Evolutionary conservation across 495 filamentous ascomycete genomes (phyloP), one percentile per base, ranked within the genome.

Genomic region (Trichoderma orchidacearum): DNA sequence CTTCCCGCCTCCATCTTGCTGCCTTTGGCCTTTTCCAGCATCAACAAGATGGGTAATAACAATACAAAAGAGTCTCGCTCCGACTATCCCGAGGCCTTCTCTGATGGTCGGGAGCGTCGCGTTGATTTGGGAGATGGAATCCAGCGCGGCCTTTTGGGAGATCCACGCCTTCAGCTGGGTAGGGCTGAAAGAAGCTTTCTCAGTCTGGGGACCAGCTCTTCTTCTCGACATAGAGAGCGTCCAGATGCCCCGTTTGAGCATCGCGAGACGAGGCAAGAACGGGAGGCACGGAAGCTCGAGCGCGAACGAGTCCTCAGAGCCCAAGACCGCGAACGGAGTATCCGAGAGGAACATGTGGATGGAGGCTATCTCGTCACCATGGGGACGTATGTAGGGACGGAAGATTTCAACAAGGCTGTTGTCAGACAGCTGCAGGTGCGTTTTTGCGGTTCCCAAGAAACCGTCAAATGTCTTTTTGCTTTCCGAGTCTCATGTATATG

Each of bases 321-420:
- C 48, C 89, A 86, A 66, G 93, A 98, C 66, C 78, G 91, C 28
- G 92, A 96, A 70, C 78, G 88, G 66, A 98, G 93, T 67, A 86
- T 97, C 74, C 85, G 77, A 61, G 92, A 96, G 61, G 93, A 97
- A 62, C 81, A 89, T 68, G 86, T 96, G 29, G 93, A 97, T 73
- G 93, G 93, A 30, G 93, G 93, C 29, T 97, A 86, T 72, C 71
- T 97, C 29, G 93, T 97, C 35, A 98, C 93, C 0, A 83, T 95
- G 68, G 93, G 93, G 25, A 85, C 90, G 35, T 98, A 98, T 65
- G 90, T 86, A 6, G 88, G 92, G 3, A 74, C 82, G 17, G 93
- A 98, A 68, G 93, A 98, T 68, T 98, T 90, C 65, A 95, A 83
- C 71, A 96, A 97, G 66, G 74, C 75, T 36, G 76, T 91, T 30